Percentiles rank a stretch among this genome's conserved stretches.
phyloP scores from a whole-genome alignment of 2,329 filamentous ascomycete genomes.

The Hypoxylon sp. region DNA sequence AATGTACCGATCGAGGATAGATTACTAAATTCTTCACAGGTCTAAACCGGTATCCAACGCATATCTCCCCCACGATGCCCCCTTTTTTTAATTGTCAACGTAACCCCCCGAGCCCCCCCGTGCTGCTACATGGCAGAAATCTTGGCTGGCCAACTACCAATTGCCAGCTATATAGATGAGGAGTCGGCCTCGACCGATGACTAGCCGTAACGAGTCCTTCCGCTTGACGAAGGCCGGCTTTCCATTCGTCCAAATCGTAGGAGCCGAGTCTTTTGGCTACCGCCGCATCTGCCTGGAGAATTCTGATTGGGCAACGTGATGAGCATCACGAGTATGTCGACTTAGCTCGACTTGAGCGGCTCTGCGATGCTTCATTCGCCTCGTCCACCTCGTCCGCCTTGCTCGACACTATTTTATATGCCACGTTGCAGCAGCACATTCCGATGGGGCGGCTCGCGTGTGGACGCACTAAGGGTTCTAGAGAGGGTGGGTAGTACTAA shows the following conservation, averaged over 20 bases:
- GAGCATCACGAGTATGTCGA: neutral
- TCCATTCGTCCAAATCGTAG: neutral
- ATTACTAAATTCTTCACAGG: neutral
- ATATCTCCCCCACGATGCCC: neutral
- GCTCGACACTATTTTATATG: neutral
- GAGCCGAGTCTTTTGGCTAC: neutral
- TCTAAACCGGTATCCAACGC: neutral
- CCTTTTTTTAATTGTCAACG: neutral
- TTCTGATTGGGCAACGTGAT: neutral
- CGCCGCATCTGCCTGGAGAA: neutral
- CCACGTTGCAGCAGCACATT: neutral
- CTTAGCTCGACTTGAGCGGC: neutral
- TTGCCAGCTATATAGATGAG: conserved; percentile 2
- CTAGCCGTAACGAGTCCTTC: neutral
- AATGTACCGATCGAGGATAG: neutral
- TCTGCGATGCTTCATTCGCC: neutral
- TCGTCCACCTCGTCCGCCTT: neutral
- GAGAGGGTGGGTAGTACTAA: neutral
- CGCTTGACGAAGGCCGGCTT: neutral
- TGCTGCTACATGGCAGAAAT: neutral
- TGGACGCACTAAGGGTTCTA: neutral
- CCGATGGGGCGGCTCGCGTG: neutral
- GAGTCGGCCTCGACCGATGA: neutral
- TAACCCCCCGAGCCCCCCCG: neutral
- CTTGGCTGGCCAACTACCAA: neutral